A percentile compares a stretch with the other conserved stretches of the same genome.
Evolutionary conservation across 163 green algal species (phyloP).

Genomic region (Chloromonas sp.): DNA sequence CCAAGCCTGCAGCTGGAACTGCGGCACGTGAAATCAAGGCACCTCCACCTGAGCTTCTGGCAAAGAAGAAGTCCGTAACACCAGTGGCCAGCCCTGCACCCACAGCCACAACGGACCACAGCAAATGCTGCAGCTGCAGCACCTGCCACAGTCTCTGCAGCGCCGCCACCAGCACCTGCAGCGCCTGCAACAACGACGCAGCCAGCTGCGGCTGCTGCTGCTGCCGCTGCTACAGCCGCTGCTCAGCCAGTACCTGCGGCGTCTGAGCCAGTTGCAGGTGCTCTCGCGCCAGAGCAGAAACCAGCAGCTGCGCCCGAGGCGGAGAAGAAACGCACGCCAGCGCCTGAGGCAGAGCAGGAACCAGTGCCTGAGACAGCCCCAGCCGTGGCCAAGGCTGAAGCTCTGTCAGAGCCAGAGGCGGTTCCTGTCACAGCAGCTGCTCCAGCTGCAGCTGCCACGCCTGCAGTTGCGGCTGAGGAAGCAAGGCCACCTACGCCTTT

Average conservation of each 20-base stretch:
- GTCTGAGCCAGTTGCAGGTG: background rate
- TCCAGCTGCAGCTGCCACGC: background rate
- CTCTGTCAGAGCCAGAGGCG: background rate
- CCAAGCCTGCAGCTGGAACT: background rate
- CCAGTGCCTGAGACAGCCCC: too few species aligned
- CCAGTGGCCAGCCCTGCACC: background rate
- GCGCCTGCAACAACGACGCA: too few species aligned
- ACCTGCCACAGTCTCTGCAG: background rate
- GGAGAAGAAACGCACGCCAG: too few species aligned
- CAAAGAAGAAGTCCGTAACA: too few species aligned
- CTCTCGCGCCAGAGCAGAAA: too few species aligned
- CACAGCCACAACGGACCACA: background rate
- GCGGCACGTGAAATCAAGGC: background rate
- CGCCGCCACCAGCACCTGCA: too few species aligned
- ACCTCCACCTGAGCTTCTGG: background rate
- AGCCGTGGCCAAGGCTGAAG: too few species aligned
- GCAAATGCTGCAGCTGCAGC: background rate
- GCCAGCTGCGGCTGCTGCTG: too few species aligned
- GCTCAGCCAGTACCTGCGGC: background rate
- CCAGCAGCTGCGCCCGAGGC: too few species aligned
- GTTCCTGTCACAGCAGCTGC: background rate
- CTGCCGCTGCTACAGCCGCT: too few species aligned
- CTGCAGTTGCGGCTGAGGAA: background rate
- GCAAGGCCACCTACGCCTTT: too few species aligned
- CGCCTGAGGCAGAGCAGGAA: too few species aligned